Percentiles rank a stretch among this genome's conserved stretches.
Conservation (phyloP, 2,329 filamentous ascomycete species). For the Sordariomycetes sp. region DNA sequence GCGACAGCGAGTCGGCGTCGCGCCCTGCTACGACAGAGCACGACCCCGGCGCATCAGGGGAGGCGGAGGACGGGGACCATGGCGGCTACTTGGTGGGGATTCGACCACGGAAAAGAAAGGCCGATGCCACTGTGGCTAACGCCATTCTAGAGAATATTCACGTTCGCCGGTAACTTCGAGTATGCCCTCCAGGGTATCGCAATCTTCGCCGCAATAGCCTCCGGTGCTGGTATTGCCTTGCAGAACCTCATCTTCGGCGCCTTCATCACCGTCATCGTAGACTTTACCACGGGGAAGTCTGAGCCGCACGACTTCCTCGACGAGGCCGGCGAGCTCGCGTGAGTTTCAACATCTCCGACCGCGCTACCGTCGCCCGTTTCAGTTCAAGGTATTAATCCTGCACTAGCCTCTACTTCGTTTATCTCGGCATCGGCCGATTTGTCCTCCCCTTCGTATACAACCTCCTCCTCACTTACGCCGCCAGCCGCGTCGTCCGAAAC, state of each 20-base stretch:
- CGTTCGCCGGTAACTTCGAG: constrained; percentile 6
- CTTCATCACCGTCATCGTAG: constrained; percentile 39
- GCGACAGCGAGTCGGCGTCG: not conserved
- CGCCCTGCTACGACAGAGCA: not conserved
- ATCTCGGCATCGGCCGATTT: constrained; percentile 42
- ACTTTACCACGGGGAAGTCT: constrained; percentile 33
- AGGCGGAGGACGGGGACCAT: not conserved
- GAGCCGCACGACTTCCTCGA: constrained; percentile 32
- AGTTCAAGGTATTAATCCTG: not conserved
- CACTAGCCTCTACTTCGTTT: constrained; percentile 39
- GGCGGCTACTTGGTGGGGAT: not conserved
- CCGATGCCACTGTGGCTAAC: not conserved
- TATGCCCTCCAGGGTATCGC: constrained; percentile 7
- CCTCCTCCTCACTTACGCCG: constrained; percentile 30
- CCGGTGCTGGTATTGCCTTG: constrained; percentile 24
- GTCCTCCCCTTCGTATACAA: constrained; percentile 32
- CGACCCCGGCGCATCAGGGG: not conserved
- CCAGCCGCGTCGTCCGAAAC: constrained; percentile 34
- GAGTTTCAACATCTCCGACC: constrained; percentile 10
- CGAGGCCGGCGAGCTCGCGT: constrained; percentile 31
- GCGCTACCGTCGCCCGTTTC: not conserved
- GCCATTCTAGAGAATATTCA: constrained; percentile 7
- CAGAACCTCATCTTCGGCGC: constrained; percentile 47
- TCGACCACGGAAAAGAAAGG: not conserved
- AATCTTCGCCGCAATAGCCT: constrained; percentile 18